Percentiles rank a stretch among this genome's conserved stretches.
Evolutionary conservation across 2,329 filamentous ascomycete genomes (phyloP).

Genomic region (Paraphaeosphaeria sporulosa): DNA sequence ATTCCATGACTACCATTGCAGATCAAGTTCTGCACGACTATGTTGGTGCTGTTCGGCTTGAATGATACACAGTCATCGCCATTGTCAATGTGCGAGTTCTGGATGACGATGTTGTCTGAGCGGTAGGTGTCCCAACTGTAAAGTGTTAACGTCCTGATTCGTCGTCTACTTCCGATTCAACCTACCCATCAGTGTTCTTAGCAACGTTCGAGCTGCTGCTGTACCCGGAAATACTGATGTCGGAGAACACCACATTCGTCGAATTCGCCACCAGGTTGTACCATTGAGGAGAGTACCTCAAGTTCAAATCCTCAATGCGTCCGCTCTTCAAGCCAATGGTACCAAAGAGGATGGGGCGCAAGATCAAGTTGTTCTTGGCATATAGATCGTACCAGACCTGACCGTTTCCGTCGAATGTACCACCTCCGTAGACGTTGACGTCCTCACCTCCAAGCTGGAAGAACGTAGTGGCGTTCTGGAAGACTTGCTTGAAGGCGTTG

Average conservation of each 20-base stretch:
- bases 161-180: constrained; percentile 41
- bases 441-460: constrained; percentile 71
- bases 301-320: constrained; percentile 65
- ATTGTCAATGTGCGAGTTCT: constrained; percentile 70
- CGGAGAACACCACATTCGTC: constrained; percentile 68
- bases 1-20: constrained; percentile 78
- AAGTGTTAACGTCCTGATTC: constrained; percentile 59
- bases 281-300: constrained; percentile 68
- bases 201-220: constrained; percentile 62
- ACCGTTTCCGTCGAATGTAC: constrained; percentile 69
- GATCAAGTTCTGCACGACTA: constrained; percentile 70
- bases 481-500: constrained; percentile 69
- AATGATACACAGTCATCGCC: constrained; percentile 77
- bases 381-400: constrained; percentile 72
- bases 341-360: constrained; percentile 66
- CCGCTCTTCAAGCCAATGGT: constrained; percentile 65
- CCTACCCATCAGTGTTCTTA: constrained; percentile 68
- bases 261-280: constrained; percentile 73
- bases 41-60: constrained; percentile 75
- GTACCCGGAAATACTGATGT: constrained; percentile 66
- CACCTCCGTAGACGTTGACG: constrained; percentile 73
- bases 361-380: constrained; percentile 62
- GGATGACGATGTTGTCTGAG: constrained; percentile 68
- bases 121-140: constrained; percentile 66
- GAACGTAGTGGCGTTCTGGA: constrained; percentile 72